Percentiles rank a stretch among this genome's conserved stretches.
Conservation (phyloP, 2,329 filamentous ascomycete genomes). For the Pseudocercospora pini-densiflorae region DNA sequence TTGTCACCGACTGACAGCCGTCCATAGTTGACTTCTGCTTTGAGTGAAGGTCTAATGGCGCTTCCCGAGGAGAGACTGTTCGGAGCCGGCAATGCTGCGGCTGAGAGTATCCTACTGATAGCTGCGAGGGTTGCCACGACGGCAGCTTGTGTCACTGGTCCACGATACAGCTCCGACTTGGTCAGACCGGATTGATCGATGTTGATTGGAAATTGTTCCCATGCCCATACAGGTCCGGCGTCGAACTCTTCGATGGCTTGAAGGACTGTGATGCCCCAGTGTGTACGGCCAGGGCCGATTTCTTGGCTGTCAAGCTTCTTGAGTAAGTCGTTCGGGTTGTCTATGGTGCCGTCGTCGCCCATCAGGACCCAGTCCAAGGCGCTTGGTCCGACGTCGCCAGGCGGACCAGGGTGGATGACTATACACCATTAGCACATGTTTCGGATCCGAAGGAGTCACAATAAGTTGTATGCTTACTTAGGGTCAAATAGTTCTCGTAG, state of each 20-base stretch:
- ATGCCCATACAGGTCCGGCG: constrained; percentile 52
- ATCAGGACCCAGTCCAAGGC: constrained; percentile 50
- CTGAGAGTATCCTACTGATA: constrained; percentile 43
- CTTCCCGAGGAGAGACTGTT: background rate
- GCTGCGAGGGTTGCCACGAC: constrained; percentile 45
- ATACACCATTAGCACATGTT: too few relatives aligned
- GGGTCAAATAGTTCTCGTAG: constrained; percentile 44
- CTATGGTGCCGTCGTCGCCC: constrained; percentile 47
- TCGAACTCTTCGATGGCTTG: constrained; percentile 50
- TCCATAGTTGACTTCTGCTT: constrained; percentile 35
- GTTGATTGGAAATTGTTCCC: constrained; percentile 48
- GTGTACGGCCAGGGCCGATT: constrained; percentile 41
- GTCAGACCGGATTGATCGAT: constrained; percentile 47
- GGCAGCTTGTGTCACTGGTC: constrained; percentile 45
- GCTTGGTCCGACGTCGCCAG: constrained; percentile 49
- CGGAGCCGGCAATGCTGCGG: constrained; percentile 17
- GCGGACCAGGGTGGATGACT: constrained; percentile 48
- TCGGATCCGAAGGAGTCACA: too few relatives aligned
- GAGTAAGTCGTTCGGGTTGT: constrained; percentile 39
- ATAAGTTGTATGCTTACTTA: constrained; percentile 26
- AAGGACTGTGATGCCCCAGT: constrained; percentile 49
- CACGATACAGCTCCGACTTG: constrained; percentile 49
- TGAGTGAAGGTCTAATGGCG: constrained; percentile 32
- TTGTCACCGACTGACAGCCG: constrained; percentile 41
- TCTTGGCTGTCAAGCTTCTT: constrained; percentile 31